These are phyloP conservation scores for Nematocida homosporus DNA, from an alignment of 371 early-diverging fungal genomes.

Conservation along the genomic window DNA sequence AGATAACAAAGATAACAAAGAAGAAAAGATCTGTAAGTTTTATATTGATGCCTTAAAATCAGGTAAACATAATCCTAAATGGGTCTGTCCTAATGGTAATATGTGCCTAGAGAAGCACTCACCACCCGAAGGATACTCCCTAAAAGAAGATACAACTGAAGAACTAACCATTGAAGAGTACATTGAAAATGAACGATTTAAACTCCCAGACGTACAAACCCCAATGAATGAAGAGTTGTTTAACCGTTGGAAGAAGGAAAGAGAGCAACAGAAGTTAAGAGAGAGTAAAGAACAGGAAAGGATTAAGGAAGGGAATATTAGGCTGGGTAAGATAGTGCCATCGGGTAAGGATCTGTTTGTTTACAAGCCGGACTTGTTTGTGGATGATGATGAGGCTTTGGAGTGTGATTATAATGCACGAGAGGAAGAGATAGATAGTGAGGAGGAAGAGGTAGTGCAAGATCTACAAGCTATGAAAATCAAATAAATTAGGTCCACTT, in stretches of 20 bases:
- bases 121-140: conserved; percentile 87
- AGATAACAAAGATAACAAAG: conserved; percentile 74
- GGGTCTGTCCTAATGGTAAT: conserved; percentile 84
- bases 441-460: conserved; percentile 30
- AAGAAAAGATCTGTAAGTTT: conserved; percentile 77
- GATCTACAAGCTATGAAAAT: conserved; percentile 2
- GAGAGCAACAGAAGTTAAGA: conserved; percentile 71
- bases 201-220: conserved; percentile 80
- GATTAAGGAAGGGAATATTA: conserved; percentile 70
- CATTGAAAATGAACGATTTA: conserved; percentile 74
- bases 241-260: conserved; percentile 79
- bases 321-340: conserved; percentile 43
- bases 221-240: conserved; percentile 90
- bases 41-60: conserved; percentile 94
- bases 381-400: conserved; percentile 72
- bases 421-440: conserved; percentile 55
- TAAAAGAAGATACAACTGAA: conserved; percentile 65
- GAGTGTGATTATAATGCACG: conserved; percentile 67
- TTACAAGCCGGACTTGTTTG: conserved; percentile 81
- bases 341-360: conserved; percentile 87
- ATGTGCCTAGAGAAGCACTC: conserved; percentile 89
- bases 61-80: conserved; percentile 92
- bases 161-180: conserved; percentile 63
- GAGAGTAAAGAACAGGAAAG: conserved; percentile 79
- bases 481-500: conserved; percentile 10